Base-by-base conservation (phyloP, 2,329 filamentous ascomycete species). In the Purpureocillium lavendulum region DNA sequence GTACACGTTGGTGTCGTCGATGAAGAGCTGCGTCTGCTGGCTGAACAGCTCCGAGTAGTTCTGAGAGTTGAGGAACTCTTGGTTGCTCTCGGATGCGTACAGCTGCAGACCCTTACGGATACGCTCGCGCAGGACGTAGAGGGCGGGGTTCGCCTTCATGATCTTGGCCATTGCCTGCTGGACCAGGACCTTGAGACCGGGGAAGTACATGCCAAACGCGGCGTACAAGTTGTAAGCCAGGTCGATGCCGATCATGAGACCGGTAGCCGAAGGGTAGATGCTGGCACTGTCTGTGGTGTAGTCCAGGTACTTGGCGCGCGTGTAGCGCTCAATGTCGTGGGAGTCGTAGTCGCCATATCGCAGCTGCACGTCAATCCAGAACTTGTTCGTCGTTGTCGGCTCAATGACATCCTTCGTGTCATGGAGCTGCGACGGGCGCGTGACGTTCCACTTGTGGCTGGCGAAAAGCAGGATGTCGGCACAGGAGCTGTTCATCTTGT, bases 401-500 rank as follows among this genome's bases (percentile, higher is more conserved):
- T 94, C 90, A 57, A 97, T 94, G 14, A 84, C 80, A 58, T 98
- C 92, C 69, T 97, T 97, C 38, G 87, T 96, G 53, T 98, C 92
- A 57, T 94, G 95, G 4, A 98, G 70, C 51, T 95, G 77, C 3
- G 90, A 97, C 2, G 92, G 94, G 3, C 87, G 75, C 1, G 89
- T 96, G 38, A 98, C 89, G 47, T 94, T 97, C 94, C 94, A 98
- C 62, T 97, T 98, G 69, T 97, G 92, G 48, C 85, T 94, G 30
- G 92, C 90, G 57, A 98, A 98, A 9, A 98, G 76, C 40, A 97
- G 73, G 47, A 98, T 96, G 61, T 98, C 92, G 4, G 94, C 92
- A 55, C 92, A 97, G 42, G 90, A 97, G 55, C 89, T 96, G 72
- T 98, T 98, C 92, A 98, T 98, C 78, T 98, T 98, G 78, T 98